Evolutionary conservation across 2,329 filamentous ascomycete species (phyloP).

Genomic region (Thyridium curvatum): DNA sequence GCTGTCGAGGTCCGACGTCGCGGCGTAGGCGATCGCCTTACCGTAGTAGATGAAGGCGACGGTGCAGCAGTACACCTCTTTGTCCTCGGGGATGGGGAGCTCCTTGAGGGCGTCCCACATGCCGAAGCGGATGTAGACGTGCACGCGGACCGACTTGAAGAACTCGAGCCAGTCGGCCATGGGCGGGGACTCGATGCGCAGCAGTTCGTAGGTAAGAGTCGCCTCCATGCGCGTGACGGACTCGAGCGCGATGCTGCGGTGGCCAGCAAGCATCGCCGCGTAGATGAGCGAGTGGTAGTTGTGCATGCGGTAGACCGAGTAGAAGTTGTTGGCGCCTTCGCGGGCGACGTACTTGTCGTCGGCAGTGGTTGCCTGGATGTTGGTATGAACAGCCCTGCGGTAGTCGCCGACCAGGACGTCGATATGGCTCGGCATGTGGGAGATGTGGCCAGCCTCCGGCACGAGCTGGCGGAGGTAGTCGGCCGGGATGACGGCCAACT

Average conservation of each 20-base stretch:
- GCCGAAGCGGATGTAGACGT: slow-evolving; percentile 51
- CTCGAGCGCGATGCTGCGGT: slow-evolving; percentile 40
- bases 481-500: slow-evolving; percentile 2
- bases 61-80: slow-evolving; percentile 44
- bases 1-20: slow-evolving; percentile 31
- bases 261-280: slow-evolving; percentile 51
- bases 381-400: slow-evolving; percentile 8
- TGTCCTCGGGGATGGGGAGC: slow-evolving; percentile 36
- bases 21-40: slow-evolving; percentile 45
- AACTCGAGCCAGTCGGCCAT: slow-evolving; percentile 54
- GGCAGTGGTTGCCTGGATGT: slow-evolving; percentile 7
- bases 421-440: slow-evolving; percentile 9
- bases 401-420: slow-evolving; percentile 10
- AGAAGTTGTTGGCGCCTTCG: slow-evolving; percentile 42
- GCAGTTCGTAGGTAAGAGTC: slow-evolving; percentile 28
- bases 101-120: slow-evolving; percentile 45
- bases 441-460: slow-evolving; percentile 7
- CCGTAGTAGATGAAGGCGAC: slow-evolving; percentile 49
- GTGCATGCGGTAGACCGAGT: slow-evolving; percentile 48
- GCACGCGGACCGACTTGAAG: slow-evolving; percentile 43
- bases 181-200: slow-evolving; percentile 40
- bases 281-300: slow-evolving; percentile 51
- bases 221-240: slow-evolving; percentile 18
- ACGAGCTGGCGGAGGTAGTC: slow-evolving; percentile 8
- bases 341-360: slow-evolving; percentile 32